Evolutionary conservation across 441 rosid genomes (phyloP).

Genomic region (Melastoma candidum): DNA sequence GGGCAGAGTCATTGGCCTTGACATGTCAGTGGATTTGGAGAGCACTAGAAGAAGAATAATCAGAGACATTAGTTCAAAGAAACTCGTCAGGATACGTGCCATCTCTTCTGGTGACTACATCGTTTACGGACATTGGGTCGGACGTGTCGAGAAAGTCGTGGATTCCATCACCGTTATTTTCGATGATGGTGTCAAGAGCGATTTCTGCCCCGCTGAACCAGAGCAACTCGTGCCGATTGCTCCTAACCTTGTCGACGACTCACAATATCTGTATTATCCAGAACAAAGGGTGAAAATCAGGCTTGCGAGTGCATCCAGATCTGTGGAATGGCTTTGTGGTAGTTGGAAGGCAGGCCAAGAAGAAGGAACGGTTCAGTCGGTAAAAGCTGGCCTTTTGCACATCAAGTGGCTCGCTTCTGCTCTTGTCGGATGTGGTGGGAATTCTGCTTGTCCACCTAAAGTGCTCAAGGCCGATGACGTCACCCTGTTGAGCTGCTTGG

Average conservation of each 20-base stretch:
- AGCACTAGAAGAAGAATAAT: conserved; percentile 39
- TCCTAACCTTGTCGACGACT: conserved; percentile 57
- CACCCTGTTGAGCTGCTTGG: conserved; percentile 51
- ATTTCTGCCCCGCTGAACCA: conserved; percentile 46
- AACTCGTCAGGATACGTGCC: conserved; percentile 45
- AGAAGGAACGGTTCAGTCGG: conserved; percentile 60
- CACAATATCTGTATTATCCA: conserved; percentile 55
- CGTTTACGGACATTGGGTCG: conserved; percentile 73
- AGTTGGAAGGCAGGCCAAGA: conserved; percentile 46
- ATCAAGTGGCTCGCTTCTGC: conserved; percentile 82
- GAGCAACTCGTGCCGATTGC: conserved; percentile 52
- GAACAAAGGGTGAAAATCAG: conserved; percentile 76
- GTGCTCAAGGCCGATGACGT: conserved; percentile 46
- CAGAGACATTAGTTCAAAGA: conserved; percentile 54
- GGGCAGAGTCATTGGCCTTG: conserved; percentile 55
- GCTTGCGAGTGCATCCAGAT: conserved; percentile 37
- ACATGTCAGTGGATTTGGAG: conserved; percentile 61
- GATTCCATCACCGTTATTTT: conserved; percentile 52
- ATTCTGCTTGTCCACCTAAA: conserved; percentile 34
- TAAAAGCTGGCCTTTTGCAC: conserved; percentile 53
- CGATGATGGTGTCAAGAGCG: conserved; percentile 67
- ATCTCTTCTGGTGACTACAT: conserved; percentile 74
- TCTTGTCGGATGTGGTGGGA: conserved; percentile 24
- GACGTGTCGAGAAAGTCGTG: conserved; percentile 54
- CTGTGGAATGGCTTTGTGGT: conserved; percentile 70